Evolutionary conservation across 495 filamentous ascomycete genomes (phyloP).

Genomic region (Daldinia bambusicola): DNA sequence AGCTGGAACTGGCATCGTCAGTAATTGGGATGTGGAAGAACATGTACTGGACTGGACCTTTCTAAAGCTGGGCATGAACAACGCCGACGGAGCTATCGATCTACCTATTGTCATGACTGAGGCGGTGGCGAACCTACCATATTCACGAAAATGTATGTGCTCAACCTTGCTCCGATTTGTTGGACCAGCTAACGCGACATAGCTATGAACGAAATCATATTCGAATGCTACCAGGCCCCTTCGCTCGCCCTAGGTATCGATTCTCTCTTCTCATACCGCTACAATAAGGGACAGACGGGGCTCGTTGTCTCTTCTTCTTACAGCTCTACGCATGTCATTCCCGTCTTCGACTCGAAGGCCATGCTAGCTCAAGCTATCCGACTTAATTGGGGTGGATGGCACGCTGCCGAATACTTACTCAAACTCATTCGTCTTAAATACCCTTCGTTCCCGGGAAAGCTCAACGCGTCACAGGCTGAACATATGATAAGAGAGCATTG

Average conservation of each 20-base stretch:
- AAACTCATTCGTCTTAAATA: conserved; percentile 95
- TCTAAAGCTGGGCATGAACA: conserved; percentile 88
- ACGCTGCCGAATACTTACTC: conserved; percentile 86
- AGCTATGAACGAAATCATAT: conserved; percentile 98
- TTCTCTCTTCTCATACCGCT: conserved; percentile 91
- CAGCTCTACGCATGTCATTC: conserved; percentile 94
- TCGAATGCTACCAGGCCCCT: conserved; percentile 91
- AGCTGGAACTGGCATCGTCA: conserved; percentile 85
- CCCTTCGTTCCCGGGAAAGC: conserved; percentile 83
- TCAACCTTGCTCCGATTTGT: conserved; percentile 16
- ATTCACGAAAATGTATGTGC: conserved; percentile 81
- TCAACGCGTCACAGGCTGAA: conserved; percentile 86
- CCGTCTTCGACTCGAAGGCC: conserved; percentile 85
- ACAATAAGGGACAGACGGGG: conserved; percentile 89
- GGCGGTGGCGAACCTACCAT: conserved; percentile 86
- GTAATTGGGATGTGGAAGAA: conserved; percentile 98
- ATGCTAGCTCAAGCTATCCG: conserved; percentile 84
- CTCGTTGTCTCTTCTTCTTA: conserved; percentile 92
- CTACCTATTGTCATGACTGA: conserved; percentile 96
- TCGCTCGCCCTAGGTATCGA: conserved; percentile 94
- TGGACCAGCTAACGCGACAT: conserved; percentile 24
- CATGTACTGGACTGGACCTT: conserved; percentile 92
- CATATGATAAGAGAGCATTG: conserved; percentile 88
- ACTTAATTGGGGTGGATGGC: conserved; percentile 93
- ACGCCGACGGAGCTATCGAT: conserved; percentile 75